Conservation (phyloP, 2,329 filamentous ascomycete genomes). For the Fusarium succisae region DNA sequence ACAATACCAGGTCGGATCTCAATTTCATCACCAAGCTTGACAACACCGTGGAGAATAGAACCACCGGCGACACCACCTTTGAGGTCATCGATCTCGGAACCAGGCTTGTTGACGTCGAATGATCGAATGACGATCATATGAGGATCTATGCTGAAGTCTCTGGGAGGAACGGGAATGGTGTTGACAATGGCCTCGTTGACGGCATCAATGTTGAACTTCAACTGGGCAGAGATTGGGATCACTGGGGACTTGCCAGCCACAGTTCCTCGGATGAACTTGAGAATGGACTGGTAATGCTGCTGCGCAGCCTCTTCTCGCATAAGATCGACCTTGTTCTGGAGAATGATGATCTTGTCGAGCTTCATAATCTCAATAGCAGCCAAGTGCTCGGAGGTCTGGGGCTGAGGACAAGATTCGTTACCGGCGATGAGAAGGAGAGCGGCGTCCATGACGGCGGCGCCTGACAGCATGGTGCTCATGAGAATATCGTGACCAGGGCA, state of each 20-base stretch:
- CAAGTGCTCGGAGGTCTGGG: conserved; percentile 98
- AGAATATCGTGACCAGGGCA: conserved; percentile 99
- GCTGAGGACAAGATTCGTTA: conserved; percentile 98
- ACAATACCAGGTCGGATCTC: conserved; percentile 99
- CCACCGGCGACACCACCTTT: conserved; percentile 99
- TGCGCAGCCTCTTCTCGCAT: conserved; percentile 96
- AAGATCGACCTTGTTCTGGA: conserved; percentile 99
- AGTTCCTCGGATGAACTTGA: conserved; percentile 98
- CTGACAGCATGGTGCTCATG: conserved; percentile 99
- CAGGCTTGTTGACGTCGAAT: conserved; percentile 99
- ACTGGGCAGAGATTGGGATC: conserved; percentile 95
- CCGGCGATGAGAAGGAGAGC: conserved; percentile 95
- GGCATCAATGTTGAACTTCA: conserved; percentile 99
- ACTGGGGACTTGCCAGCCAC: conserved; percentile 95
- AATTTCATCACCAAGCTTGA: conserved; percentile 97
- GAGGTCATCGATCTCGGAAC: conserved; percentile 96
- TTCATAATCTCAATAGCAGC: conserved; percentile 99
- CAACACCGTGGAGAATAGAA: conserved; percentile 92
- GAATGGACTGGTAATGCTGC: conserved; percentile 94
- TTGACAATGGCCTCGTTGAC: conserved; percentile 96
- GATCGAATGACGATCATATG: conserved; percentile 99
- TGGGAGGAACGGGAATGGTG: conserved; percentile 89
- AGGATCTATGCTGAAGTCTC: conserved; percentile 91
- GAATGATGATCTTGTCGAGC: conserved; percentile 98
- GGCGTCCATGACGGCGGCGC: conserved; percentile 99